Evolutionary conservation across 75 land plant genomes (phyloP), one percentile per base, ranked within the genome.

Genomic region (Picea sitchensis): DNA sequence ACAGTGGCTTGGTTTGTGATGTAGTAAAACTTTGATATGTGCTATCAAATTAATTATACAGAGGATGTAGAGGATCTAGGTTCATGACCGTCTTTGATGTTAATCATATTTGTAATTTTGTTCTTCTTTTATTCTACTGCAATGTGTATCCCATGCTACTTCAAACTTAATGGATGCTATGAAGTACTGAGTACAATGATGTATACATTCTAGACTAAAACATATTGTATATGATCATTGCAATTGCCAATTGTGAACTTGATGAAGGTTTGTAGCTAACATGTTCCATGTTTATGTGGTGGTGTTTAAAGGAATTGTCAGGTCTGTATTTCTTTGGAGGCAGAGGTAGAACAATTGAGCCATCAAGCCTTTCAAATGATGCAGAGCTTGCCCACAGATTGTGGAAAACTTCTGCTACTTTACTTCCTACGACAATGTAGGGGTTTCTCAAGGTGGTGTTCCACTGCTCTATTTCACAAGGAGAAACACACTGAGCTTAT

Each of bases 251-350:
- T 71, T 71, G 18, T 30, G 71, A 30, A 76, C n/a, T 60, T 34
- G 7, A 26, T 59, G 4, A n/a, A 23, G 31, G 59, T 76, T 31
- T 76, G 18, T 26, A 34, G 14, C 41, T 76, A 65, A 76, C 21
- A 71, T 41, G 1, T 18, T 71, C n/a, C 34, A 38, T 34, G 21
- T 34, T 67, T 34, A 8, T 44, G 11, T 51, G 54, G 54, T 71
- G 54, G 20, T 47, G n/a, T 71, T 79, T 44, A 74, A 86, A 93
- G 95, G 95, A 87, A 76, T 73, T 58, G 18, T 93, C 95, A 11
- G 93, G 95, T 12, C 32, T 84, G 72, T 93, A 91, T 72, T 94
- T 92, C 44, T 95, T 90, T 77, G 98, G 98, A 67, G 92, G 89
- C 21, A 82, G 86, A 34, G 98, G 98, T 17, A 86, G 83, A 41